Percentiles rank a stretch among this genome's conserved stretches.
These are phyloP conservation scores for maize (Zea mays) DNA, from an alignment of 176 grass and related monocot species.

Conservation along the genomic window Zm-B73-REFERENCE-NAM-5.0 NC_050098.1:47982501-47983000, in stretches of 20 bases:
- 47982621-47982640: neutral
- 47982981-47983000: conserved; percentile 62
- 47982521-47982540: conserved; percentile 68
- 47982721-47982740: conserved; percentile 63
- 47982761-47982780: neutral
- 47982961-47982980: conserved; percentile 77
- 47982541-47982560: conserved; percentile 69
- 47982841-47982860: neutral
- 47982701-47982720: conserved; percentile 70
- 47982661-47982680: conserved; percentile 61
- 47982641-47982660: conserved; percentile 60
- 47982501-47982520: conserved; percentile 66
- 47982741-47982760: conserved; percentile 59
- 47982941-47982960: conserved; percentile 55
- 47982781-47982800: neutral
- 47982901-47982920: neutral
- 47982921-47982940: neutral
- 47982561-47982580: conserved; percentile 40
- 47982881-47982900: neutral
- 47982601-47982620: neutral
- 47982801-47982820: neutral
- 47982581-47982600: neutral
- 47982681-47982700: conserved; percentile 81
- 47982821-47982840: neutral
- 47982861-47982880: neutral